Evolutionary conservation across 202 grass and related monocot genomes (phyloP).

Genomic region (Hordeum pubiflorum): DNA sequence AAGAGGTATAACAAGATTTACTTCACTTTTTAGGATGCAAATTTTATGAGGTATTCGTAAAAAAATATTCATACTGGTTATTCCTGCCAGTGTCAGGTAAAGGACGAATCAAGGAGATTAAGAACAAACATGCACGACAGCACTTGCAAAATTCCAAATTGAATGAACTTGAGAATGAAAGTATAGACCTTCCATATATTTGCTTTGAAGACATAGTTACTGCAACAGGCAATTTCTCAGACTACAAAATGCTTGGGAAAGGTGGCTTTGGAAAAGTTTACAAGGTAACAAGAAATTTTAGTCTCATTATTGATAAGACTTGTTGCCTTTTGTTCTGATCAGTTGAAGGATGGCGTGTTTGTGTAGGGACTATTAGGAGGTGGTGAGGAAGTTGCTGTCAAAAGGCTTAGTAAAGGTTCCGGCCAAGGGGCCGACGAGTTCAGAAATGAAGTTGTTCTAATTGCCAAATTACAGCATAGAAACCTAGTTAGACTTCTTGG

Average conservation of each 20-base stretch:
- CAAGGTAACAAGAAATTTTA: not conserved
- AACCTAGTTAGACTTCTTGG: constrained; percentile 34
- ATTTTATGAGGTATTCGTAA: not conserved
- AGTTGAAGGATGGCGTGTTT: not conserved
- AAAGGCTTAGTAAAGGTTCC: constrained; percentile 25
- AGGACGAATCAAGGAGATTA: not conserved
- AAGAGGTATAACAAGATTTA: not conserved
- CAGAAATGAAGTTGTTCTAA: constrained; percentile 19
- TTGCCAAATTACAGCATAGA: constrained; percentile 34
- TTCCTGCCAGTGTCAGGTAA: not conserved
- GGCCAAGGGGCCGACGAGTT: constrained; percentile 18
- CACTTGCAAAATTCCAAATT: not conserved
- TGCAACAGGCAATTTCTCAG: constrained; percentile 5
- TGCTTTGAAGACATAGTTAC: not conserved
- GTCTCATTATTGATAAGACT: too few species aligned
- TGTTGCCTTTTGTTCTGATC: not conserved
- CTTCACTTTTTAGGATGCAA: not conserved
- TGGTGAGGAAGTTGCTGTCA: constrained; percentile 19
- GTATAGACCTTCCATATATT: not conserved
- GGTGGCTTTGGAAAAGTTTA: constrained; percentile 16
- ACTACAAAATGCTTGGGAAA: constrained; percentile 20
- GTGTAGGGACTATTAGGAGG: not conserved
- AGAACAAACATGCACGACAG: not conserved
- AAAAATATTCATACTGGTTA: not conserved
- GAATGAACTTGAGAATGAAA: not conserved